Evolutionary conservation across 306 rosid genomes (phyloP).

Genomic region (Dicorynia guianensis): DNA sequence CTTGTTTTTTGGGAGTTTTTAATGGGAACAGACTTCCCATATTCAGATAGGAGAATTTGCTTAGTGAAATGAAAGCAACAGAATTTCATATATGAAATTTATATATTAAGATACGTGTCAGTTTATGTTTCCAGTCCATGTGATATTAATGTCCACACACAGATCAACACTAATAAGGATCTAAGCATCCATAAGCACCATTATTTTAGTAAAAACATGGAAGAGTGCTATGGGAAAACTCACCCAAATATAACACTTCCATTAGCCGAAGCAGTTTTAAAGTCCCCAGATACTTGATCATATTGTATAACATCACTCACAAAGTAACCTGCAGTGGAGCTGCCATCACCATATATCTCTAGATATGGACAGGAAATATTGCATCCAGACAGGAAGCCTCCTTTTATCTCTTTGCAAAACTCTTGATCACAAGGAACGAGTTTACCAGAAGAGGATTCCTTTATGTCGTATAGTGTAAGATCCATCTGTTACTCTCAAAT

Average conservation of each 20-base stretch:
- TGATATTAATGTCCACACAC: constrained; percentile 28
- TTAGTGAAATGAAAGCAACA: not conserved
- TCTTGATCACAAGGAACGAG: constrained; percentile 73
- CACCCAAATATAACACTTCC: constrained; percentile 93
- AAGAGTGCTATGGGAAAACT: constrained; percentile 41
- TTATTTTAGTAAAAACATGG: not conserved
- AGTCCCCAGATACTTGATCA: constrained; percentile 92
- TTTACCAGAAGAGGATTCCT: constrained; percentile 76
- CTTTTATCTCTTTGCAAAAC: constrained; percentile 80
- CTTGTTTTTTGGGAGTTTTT: too few species aligned
- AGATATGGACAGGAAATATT: constrained; percentile 83
- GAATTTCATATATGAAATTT: not conserved
- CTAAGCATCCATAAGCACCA: constrained; percentile 30
- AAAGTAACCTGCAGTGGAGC: constrained; percentile 93
- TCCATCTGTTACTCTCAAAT: constrained; percentile 62
- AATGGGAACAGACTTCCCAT: too few species aligned
- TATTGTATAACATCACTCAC: constrained; percentile 77
- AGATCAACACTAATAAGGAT: constrained; percentile 24
- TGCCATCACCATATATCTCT: constrained; percentile 95
- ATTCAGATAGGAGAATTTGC: too few species aligned
- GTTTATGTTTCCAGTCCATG: constrained; percentile 9
- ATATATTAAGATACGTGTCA: not conserved
- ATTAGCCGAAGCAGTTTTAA: constrained; percentile 77
- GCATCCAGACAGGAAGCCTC: constrained; percentile 80
- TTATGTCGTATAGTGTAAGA: constrained; percentile 74